These are phyloP conservation scores for Chaetomiaceae sp. DNA, from an alignment of 2,329 filamentous ascomycete species.

Conservation along the genomic window DNA sequence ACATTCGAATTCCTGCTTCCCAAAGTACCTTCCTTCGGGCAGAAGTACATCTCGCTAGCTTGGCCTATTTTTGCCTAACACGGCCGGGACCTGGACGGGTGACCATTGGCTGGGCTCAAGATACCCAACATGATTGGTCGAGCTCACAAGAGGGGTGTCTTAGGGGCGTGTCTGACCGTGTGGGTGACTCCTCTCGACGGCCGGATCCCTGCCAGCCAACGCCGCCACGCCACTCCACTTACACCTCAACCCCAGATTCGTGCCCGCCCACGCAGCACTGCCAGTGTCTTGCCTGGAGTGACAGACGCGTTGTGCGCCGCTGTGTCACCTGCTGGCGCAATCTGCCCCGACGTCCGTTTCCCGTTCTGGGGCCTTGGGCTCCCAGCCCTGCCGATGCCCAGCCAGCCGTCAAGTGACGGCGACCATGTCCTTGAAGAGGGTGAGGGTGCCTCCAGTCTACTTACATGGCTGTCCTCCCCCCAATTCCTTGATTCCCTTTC, in stretches of 20 bases:
- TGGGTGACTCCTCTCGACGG: constrained; percentile 11
- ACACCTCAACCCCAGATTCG: constrained; percentile 20
- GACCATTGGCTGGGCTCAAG: constrained; percentile 18
- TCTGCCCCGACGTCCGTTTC: constrained; percentile 15
- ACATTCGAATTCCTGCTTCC: background rate
- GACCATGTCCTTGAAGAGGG: background rate
- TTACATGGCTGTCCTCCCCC: constrained; percentile 16
- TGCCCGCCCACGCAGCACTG: constrained; percentile 10
- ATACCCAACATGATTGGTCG: constrained; percentile 6
- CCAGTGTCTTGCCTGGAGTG: constrained; percentile 7
- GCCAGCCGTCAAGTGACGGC: constrained; percentile 14
- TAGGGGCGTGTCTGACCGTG: constrained; percentile 18
- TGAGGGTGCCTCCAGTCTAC: background rate
- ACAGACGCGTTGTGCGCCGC: constrained; percentile 23
- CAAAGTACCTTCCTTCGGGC: constrained; percentile 22
- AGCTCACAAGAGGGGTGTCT: constrained; percentile 3
- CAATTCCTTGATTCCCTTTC: constrained; percentile 6
- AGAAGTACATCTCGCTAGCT: constrained; percentile 21
- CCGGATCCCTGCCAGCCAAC: constrained; percentile 5
- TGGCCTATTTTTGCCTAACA: constrained; percentile 25
- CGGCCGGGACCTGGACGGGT: constrained; percentile 6
- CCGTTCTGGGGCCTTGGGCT: constrained; percentile 16
- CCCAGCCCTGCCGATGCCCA: constrained; percentile 17
- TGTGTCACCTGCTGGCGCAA: constrained; percentile 25
- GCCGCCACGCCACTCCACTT: constrained; percentile 16